Base-by-base conservation (phyloP, 768 basidiomycete genomes). In the Pulveroboletus sp. region DNA sequence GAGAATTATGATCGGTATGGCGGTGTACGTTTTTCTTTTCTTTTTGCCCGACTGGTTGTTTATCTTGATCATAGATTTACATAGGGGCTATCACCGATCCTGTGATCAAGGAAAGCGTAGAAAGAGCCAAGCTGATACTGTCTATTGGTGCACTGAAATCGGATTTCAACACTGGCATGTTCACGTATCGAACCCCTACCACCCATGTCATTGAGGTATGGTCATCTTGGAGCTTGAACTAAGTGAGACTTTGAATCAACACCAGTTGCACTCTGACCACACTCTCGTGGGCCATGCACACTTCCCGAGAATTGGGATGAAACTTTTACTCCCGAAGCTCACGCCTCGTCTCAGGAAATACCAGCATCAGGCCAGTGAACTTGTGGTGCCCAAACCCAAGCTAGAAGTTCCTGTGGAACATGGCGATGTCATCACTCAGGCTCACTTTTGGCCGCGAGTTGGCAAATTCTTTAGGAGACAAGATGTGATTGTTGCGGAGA, bases 141-240 rank as follows among this genome's bases (percentile, higher is more conserved):
- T 87, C 86, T 12, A 71, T 94, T 49, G 89, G 90, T 5, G 50
- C 72, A 1, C 70, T 90, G 42, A 80, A 79, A 62, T 82, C 78
- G 39, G 91, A 94, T 65, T 92, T 90, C 73, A 94, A 94, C 67
- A 90, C 88, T 1, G 92, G 90, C 27, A 87, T 86, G 65, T 93
- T 91, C 67, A 85, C 86, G 0, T 90, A 88, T 59, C 79, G 77
- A 42, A 82, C 86, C 39, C 81, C 84, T 5, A 72, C 72, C 0
- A 64, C 67, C 11, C 74, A 73, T 34, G 82, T 80, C 13, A 72
- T 90, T 52, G 89, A 89, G 74, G 87, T 85, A 55, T 13, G 32
- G 56, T 49, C 21, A 6, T 20, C 19, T 44, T 48, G 2, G n/a
- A 16, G 24, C 17, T 39, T 19, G 13, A 21, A 17, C 8, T 27